Evolutionary conservation across 2,329 filamentous ascomycete species (phyloP).

Genomic region (Colletotrichum navitas): DNA sequence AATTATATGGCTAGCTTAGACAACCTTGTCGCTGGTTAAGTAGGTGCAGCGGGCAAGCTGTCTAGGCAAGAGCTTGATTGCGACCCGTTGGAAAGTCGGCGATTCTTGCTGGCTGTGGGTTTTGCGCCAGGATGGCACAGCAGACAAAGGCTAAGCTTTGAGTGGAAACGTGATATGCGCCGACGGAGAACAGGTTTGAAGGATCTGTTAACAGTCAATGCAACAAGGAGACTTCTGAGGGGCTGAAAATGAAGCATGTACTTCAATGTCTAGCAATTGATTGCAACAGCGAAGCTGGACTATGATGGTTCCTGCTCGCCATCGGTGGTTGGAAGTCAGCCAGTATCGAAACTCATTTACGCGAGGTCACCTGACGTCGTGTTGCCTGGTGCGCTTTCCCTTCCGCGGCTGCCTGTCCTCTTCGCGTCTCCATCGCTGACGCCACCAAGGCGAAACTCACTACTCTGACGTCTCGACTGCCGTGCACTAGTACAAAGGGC

Average conservation of each 20-base stretch:
- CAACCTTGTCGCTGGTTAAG: neutral
- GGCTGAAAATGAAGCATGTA: no score
- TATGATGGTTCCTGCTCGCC: neutral
- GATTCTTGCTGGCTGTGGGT: conserved; percentile 20
- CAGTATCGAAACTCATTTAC: conserved; percentile 24
- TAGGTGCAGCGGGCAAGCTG: neutral
- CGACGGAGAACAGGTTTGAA: neutral
- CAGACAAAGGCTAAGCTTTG: conserved; percentile 5
- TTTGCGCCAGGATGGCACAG: neutral
- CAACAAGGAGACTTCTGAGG: neutral
- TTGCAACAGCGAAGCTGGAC: conserved; percentile 1
- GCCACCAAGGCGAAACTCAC: conserved; percentile 25
- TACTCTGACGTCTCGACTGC: neutral
- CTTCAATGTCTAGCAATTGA: neutral
- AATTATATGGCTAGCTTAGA: neutral
- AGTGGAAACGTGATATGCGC: neutral
- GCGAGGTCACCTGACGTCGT: conserved; percentile 56
- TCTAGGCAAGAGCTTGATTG: conserved; percentile 5
- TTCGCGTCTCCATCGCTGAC: conserved; percentile 33
- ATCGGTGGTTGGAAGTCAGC: neutral
- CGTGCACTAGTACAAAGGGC: neutral
- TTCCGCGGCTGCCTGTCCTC: conserved; percentile 28
- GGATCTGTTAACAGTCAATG: neutral
- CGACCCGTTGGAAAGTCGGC: neutral
- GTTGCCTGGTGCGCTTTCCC: conserved; percentile 43